Evolutionary conservation across 2,329 filamentous ascomycete genomes (phyloP), one percentile per base, ranked within the genome.

Genomic region (Ascochyta lentis): DNA sequence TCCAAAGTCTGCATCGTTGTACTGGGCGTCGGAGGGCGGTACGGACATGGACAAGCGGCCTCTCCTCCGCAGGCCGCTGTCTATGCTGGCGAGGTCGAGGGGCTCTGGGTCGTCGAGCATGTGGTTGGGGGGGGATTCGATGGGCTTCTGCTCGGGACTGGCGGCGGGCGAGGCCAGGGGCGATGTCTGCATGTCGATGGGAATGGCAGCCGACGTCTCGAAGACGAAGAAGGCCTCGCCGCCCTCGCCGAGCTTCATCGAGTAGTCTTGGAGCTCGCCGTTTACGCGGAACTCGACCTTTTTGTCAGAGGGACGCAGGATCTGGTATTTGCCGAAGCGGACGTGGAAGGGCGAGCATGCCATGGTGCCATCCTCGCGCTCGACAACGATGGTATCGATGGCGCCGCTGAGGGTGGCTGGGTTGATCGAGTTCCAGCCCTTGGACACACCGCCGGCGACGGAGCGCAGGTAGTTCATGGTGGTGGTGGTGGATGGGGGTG

Each of bases 361-460:
- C 54, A 98, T 84, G 37, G 84, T 84, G 58, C 86, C 95, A 83
- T 99, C 95, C 73, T 94, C 91, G 66, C 96, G 92, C 78, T 99
- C 92, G 56, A 99, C 92, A 51, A 99, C 94, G 66, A 99, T 96
- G 67, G 98, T 94, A 83, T 99, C 95, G 79, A 99, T 98, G 72
- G 95, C 95, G 72, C 95, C 95, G 79, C 92, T 96, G 54, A 99
- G 86, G 12, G 95, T 99, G 40, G 95, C 92, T 46, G 95, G 95
- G 77, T 99, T 99, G 83, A 99, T 96, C 24, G 93, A 97, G 79
- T 99, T 99, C 95, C 95, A 99, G 77, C 95, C 94, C 80, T 95
- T 97, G 68, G 93, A 96, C 69, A 99, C 94, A 48, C 92, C 96
- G 75, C 93, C 93, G 77, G 92, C 95, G 69, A 98, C 86, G 72